Percentiles rank a stretch among this genome's conserved stretches.
phyloP scores from a whole-genome alignment of 2,329 filamentous ascomycete genomes.

The Gaeumannomyces tritici region DNA sequence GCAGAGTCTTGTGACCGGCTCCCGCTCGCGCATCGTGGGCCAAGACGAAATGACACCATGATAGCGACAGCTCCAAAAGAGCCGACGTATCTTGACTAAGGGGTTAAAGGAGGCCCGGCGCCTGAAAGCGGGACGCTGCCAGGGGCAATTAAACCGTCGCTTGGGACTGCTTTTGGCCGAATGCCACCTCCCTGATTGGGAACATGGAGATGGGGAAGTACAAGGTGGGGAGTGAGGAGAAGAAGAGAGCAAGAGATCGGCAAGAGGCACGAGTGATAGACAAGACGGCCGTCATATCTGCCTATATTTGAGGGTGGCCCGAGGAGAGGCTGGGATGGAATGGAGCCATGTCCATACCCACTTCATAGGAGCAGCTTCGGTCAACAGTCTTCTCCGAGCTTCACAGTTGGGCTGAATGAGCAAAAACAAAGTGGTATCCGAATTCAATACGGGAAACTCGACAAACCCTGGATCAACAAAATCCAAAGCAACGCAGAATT shows the following conservation, averaged over 20 bases:
- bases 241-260: background rate
- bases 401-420: too few species aligned
- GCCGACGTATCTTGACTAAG: background rate
- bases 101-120: background rate
- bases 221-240: background rate
- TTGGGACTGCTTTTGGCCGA: background rate
- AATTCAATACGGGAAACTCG: too few species aligned
- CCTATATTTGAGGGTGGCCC: too few species aligned
- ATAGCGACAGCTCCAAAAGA: background rate
- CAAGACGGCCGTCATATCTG: background rate
- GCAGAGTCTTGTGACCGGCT: background rate
- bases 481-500: background rate
- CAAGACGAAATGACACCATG: background rate
- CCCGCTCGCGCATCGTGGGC: background rate
- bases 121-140: background rate
- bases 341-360: too few species aligned
- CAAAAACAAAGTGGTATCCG: too few species aligned
- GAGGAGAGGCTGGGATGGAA: too few species aligned
- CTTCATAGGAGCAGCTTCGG: too few species aligned
- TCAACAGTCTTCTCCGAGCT: too few species aligned
- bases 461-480: too few species aligned
- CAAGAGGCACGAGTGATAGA: background rate
- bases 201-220: background rate
- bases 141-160: background rate
- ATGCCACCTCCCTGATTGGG: background rate